Base-by-base conservation (phyloP, 495 filamentous ascomycete genomes). In the Rostrohypoxylon terebratum region DNA sequence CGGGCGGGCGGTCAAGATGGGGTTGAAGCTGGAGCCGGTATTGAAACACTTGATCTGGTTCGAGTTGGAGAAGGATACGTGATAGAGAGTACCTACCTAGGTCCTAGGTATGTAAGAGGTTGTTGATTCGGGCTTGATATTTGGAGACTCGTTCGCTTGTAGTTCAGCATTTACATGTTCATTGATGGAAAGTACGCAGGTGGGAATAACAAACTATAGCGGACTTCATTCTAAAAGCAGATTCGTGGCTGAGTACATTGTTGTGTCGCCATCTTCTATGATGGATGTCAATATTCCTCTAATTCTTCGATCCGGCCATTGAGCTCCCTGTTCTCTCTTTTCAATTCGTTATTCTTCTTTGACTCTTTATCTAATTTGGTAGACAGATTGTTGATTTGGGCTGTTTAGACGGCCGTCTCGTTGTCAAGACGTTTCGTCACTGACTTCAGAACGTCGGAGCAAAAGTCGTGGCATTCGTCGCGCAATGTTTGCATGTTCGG, bases 11-110 rank as follows among this genome's bases (percentile, higher is more conserved):
- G 42, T 75, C 11, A 76, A 57, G 23, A 58, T 79, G 63, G 78
- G 77, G 13, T 28, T 80, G 33, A 20, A 73, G 1, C 48, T 80
- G 3, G 75, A 77, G 23, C 8, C n/a, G 5, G 44, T 4, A 3
- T 16, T 75, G 9, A 65, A 77, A 21, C 66, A 73, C 5, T 20
- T 76, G 57, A 80, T 77, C 31, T 80, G 78, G 78, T 80, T 80
- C 55, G 69, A 75, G 3, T 31, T 16, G 4, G 31, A 36, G 18
- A 42, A 64, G 16, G 59, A 62, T 31, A 18, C 28, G 7, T 55
- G 7, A 36, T 13, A 28, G 28, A 13, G 38, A 34, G 1, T n/a
- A n/a, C n/a, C n/a, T n/a, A n/a, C n/a, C n/a, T n/a, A n/a, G n/a
- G n/a, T n/a, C n/a, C n/a, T n/a, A n/a, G n/a, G n/a, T n/a, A n/a